Percentiles rank a stretch among this genome's conserved stretches.
These are phyloP conservation scores for Rhodosporidiobolus sp. DNA, from an alignment of 768 basidiomycete species.

Conservation along the genomic window DNA sequence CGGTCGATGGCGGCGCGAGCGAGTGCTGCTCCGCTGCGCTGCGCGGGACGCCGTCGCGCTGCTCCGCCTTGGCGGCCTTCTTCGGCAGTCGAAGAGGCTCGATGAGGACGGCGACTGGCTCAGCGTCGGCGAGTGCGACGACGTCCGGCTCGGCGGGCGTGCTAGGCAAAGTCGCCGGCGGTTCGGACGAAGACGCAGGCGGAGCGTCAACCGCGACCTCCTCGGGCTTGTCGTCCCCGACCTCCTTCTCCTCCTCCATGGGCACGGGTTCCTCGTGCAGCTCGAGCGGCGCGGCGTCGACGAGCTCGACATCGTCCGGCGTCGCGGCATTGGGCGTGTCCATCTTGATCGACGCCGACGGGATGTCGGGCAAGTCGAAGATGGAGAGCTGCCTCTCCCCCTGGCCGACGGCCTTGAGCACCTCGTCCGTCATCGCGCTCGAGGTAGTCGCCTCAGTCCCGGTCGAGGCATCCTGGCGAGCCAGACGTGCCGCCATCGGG, in stretches of 20 bases:
- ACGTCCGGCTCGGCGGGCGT: not conserved
- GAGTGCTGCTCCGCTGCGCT: not conserved
- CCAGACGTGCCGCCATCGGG: not conserved
- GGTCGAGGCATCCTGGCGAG: not conserved
- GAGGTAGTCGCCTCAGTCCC: slow-evolving; percentile 3
- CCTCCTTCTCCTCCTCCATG: not conserved
- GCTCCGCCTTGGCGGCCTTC: not conserved
- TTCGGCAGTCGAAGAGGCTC: not conserved
- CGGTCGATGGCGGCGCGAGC: not conserved
- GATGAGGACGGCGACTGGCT: not conserved
- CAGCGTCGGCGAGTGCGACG: not conserved
- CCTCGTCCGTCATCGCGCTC: slow-evolving; percentile 17
- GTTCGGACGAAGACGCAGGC: too few species aligned
- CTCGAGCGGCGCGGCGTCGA: not conserved
- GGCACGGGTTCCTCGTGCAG: not conserved
- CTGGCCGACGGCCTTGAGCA: not conserved
- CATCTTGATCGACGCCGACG: not conserved
- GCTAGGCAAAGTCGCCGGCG: too few species aligned
- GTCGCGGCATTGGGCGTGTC: not conserved
- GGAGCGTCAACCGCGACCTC: too few species aligned
- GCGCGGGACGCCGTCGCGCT: not conserved
- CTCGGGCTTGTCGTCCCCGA: not conserved
- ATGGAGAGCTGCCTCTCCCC: not conserved
- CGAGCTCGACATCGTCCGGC: not conserved
- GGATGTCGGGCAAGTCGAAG: not conserved